phyloP scores from a whole-genome alignment of 2,329 filamentous ascomycete species.

The Aspergillus tubingensis region DNA sequence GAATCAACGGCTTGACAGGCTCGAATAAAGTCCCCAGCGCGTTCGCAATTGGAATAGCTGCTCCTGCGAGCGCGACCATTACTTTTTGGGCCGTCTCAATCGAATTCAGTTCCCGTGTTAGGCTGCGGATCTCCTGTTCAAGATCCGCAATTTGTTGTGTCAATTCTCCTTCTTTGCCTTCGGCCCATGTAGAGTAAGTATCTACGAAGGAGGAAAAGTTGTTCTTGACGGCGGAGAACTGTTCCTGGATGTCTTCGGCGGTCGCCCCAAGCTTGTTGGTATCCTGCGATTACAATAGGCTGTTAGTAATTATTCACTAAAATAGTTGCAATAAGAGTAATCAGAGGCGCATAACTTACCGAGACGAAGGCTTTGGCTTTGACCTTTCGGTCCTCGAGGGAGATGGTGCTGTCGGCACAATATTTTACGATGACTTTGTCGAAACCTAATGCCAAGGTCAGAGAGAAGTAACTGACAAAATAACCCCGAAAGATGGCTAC shows the following conservation, averaged over 20 bases:
- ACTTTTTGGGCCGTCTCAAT: neutral
- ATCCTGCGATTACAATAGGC: neutral
- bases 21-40: too few relatives aligned
- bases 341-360: neutral
- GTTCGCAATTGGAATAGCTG: neutral
- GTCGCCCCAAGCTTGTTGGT: neutral
- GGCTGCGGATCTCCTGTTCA: neutral
- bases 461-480: neutral
- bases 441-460: neutral
- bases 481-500: too few relatives aligned
- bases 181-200: neutral
- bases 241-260: neutral
- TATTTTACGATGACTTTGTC: neutral
- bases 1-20: too few relatives aligned
- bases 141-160: neutral
- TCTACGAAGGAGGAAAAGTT: neutral
- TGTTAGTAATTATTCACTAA: neutral
- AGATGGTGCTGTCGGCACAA: neutral
- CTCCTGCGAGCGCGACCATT: neutral
- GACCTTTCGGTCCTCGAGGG: neutral
- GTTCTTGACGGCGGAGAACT: neutral
- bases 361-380: neutral
- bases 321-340: neutral
- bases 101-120: neutral
- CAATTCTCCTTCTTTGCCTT: constrained; percentile 4